These are phyloP conservation scores for Microdochium bolleyi DNA, from an alignment of 2,329 filamentous ascomycete species.

Conservation along the genomic window DNA sequence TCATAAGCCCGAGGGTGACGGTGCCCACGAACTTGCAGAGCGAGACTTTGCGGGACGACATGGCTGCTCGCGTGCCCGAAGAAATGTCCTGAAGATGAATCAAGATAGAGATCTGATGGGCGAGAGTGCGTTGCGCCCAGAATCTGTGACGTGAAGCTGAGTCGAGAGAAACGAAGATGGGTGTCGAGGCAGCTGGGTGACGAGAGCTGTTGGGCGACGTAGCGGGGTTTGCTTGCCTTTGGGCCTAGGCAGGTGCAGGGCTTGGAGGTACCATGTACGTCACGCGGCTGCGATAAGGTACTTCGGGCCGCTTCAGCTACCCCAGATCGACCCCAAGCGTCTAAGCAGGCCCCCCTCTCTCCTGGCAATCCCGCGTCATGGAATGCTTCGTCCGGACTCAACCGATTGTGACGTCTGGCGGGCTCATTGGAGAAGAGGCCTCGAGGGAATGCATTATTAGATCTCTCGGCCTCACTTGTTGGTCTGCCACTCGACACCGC, in stretches of 20 bases:
- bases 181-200: not conserved
- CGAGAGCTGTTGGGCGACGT: not conserved
- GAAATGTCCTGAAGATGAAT: not conserved
- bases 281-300: not conserved
- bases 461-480: too few species aligned
- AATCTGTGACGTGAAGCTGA: not conserved
- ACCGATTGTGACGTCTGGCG: too few species aligned
- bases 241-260: too few species aligned
- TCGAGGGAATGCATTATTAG: too few species aligned
- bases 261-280: not conserved
- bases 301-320: not conserved
- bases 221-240: not conserved
- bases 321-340: not conserved
- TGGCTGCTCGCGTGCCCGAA: slow-evolving; percentile 26
- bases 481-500: too few species aligned
- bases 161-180: not conserved
- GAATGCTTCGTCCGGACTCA: too few species aligned
- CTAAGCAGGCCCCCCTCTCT: too few species aligned
- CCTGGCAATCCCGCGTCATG: too few species aligned
- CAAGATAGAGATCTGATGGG: not conserved
- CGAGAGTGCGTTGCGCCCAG: not conserved
- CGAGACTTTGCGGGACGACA: slow-evolving; percentile 64
- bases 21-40: slow-evolving; percentile 90
- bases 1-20: slow-evolving; percentile 78
- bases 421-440: too few species aligned